A percentile compares a stretch with the other conserved stretches of the same genome.
Evolutionary conservation across 1,284 basidiomycete genomes (phyloP).

Genomic region (Pseudozyma sp.): DNA sequence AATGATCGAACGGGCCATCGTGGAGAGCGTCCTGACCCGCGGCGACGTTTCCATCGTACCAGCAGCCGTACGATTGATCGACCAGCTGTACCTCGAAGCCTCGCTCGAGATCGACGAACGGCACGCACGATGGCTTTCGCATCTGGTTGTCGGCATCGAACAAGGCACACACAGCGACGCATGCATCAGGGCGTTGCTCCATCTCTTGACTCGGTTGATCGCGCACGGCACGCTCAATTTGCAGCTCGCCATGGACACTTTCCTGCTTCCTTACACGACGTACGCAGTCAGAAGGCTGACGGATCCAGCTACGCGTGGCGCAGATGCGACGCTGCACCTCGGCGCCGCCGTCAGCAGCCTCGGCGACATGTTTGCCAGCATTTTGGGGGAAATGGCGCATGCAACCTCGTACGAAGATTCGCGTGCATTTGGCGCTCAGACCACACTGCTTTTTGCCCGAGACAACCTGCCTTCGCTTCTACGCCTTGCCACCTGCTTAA

Average conservation of each 20-base stretch:
- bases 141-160: conserved; percentile 29
- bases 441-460: conserved; percentile 35
- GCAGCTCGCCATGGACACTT: conserved; percentile 35
- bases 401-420: conserved; percentile 17
- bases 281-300: conserved; percentile 26
- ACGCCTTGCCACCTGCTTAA: conserved; percentile 19
- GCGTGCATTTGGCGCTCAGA: conserved; percentile 36
- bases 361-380: conserved; percentile 33
- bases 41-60: conserved; percentile 11
- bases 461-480: conserved; percentile 28
- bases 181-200: conserved; percentile 21
- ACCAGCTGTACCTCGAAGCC: conserved; percentile 51
- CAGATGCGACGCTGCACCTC: conserved; percentile 17
- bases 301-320: conserved; percentile 32
- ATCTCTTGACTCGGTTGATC: conserved; percentile 21
- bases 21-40: conserved; percentile 30
- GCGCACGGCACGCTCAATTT: conserved; percentile 47
- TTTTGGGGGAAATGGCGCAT: conserved; percentile 5
- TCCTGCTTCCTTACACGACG: conserved; percentile 31
- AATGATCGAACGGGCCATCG: conserved; percentile 41
- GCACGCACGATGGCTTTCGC: conserved; percentile 40
- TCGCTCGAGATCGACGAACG: conserved; percentile 52
- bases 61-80: conserved; percentile 35
- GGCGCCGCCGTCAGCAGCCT: conserved; percentile 13
- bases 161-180: conserved; percentile 8